Evolutionary conservation across 768 basidiomycete species (phyloP), one percentile per base, ranked within the genome.

Genomic region (Russula brevipes): DNA sequence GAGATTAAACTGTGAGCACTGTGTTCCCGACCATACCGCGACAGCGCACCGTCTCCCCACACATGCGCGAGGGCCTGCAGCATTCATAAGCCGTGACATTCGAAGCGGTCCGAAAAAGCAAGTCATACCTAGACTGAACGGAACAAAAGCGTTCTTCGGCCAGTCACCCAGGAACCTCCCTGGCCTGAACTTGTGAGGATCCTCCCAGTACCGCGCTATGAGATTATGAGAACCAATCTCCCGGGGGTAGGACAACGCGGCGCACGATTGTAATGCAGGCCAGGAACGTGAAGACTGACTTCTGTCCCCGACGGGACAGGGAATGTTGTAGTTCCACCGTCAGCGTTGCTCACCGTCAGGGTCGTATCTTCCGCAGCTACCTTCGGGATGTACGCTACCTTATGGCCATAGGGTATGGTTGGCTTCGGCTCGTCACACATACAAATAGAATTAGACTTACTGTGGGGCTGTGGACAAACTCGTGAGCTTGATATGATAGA

Each of bases 181-280:
- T 6, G 76, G 76, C 16, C 74, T 76, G 71, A 83, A 85, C 11
- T 66, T 67, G 33, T 79, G 63, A 3, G 84, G 83, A 45, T 84
- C 76, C 52, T 79, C 71, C 83, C 84, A 85, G 67, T 83, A 83
- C 36, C 77, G 76, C 31, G 83, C 83, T 84, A 64, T 12, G n/a
- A n/a, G 16, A 24, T 39, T 38, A 1, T 62, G n/a, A 55, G 41
- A 46, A 14, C 45, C 3, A 14, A 5, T 17, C n/a, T 10, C 10
- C 0, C 2, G 19, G 19, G 17, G 14, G 17, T 5, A 36, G 36
- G 3, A 8, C 24, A 0, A 30, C 8, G 14, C 8, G 16, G 39
- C 58, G 24, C 70, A 82, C 82, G 80, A 66, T 83, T 84, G 60
- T 82, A 78, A 63, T 84, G 82, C 35, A 82, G 59, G 9, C 74